Evolutionary conservation across 1,284 basidiomycete species (phyloP).

Genomic region (Nidula niveotomentosa): DNA sequence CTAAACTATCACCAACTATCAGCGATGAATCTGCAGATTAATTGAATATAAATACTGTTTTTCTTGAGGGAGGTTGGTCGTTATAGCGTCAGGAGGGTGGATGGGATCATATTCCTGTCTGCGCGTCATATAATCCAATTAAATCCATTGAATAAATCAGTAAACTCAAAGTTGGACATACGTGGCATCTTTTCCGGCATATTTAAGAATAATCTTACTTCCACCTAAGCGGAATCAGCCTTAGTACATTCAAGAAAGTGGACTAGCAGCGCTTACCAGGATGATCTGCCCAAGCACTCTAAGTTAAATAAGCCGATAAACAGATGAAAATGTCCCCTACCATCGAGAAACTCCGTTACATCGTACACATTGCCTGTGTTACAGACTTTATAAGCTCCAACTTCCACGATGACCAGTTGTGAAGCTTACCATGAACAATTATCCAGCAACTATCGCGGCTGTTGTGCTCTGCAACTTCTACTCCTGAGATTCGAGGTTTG

Average conservation of each 20-base stretch:
- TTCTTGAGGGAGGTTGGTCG: conserved; percentile 68
- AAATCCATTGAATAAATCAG: background rate
- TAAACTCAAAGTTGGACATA: conserved; percentile 9
- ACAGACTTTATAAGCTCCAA: conserved; percentile 1
- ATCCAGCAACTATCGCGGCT: conserved; percentile 82
- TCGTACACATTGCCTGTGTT: conserved; percentile 49
- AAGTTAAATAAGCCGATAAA: background rate
- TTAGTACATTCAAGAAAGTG: background rate
- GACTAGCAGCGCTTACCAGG: conserved; percentile 43
- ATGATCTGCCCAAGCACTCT: conserved; percentile 48
- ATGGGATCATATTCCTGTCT: conserved; percentile 83
- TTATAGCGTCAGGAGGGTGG: conserved; percentile 81
- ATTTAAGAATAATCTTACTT: background rate
- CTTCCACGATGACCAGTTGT: background rate
- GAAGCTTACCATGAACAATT: conserved; percentile 73
- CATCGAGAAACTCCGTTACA: background rate
- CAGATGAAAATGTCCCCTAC: background rate
- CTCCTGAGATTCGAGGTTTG: conserved; percentile 38
- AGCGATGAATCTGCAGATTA: background rate
- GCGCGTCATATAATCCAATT: background rate
- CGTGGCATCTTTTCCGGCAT: conserved; percentile 22
- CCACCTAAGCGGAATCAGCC: background rate
- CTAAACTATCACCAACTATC: conserved; percentile 44
- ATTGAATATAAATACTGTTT: conserved; percentile 50
- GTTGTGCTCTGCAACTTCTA: conserved; percentile 72